These are phyloP conservation scores for Aspergillus puulaauensis DNA, from an alignment of 2,329 filamentous ascomycete species.

Conservation along the genomic window DNA sequence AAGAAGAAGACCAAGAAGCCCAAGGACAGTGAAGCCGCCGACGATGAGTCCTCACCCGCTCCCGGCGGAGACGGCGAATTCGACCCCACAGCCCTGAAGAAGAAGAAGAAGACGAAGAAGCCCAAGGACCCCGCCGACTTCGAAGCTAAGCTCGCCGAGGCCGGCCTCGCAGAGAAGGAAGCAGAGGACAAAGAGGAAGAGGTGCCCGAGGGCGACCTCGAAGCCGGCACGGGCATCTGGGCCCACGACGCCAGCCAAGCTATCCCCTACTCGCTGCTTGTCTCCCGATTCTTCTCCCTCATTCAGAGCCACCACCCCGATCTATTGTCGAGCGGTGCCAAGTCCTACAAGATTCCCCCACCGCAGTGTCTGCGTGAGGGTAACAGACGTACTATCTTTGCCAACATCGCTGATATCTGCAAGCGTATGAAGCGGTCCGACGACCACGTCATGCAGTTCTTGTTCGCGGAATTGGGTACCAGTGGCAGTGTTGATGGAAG, in stretches of 20 bases:
- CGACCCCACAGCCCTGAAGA: conserved; percentile 69
- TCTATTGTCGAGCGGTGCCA: conserved; percentile 80
- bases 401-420: conserved; percentile 98
- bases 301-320: conserved; percentile 96
- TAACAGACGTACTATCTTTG: conserved; percentile 99
- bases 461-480: conserved; percentile 98
- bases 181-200: conserved; percentile 55
- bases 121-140: conserved; percentile 59
- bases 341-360: conserved; percentile 98
- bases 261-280: conserved; percentile 81
- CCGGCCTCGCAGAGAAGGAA: conserved; percentile 59
- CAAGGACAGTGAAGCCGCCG: conserved; percentile 53
- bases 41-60: conserved; percentile 50
- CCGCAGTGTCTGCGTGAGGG: conserved; percentile 99
- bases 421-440: conserved; percentile 99
- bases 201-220: conserved; percentile 71
- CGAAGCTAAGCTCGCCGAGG: conserved; percentile 65
- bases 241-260: conserved; percentile 72
- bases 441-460: conserved; percentile 94
- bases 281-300: conserved; percentile 90
- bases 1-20: conserved; percentile 68
- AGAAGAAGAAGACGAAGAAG: conserved; percentile 71
- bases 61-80: conserved; percentile 59
- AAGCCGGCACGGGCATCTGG: conserved; percentile 89
- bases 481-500: conserved; percentile 92